phyloP scores from a whole-genome alignment of 164 flowering plant species.

The Kingdonia uniflora region DNA sequence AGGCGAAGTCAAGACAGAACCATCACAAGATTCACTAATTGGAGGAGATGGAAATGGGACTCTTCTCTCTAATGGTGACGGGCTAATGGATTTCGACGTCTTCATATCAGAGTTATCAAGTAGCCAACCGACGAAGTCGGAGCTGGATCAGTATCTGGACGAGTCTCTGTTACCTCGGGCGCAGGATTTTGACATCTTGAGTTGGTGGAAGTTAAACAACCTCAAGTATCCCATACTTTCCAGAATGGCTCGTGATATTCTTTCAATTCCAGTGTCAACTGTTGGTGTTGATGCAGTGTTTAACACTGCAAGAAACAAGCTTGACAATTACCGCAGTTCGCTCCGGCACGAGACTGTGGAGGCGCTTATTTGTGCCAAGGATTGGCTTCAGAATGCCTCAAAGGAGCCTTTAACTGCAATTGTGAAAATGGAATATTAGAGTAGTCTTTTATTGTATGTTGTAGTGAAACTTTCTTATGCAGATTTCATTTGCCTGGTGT shows the following conservation, averaged over 20 bases:
- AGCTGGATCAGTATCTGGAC: constrained; percentile 66
- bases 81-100: constrained; percentile 49
- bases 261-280: constrained; percentile 48
- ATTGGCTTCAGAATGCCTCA: constrained; percentile 48
- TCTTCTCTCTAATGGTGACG: constrained; percentile 23
- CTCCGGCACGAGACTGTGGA: constrained; percentile 50
- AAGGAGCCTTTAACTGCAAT: constrained; percentile 11
- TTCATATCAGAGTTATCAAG: constrained; percentile 42
- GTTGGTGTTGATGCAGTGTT: constrained; percentile 50
- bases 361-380: constrained; percentile 68
- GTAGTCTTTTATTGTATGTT: background rate
- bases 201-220: constrained; percentile 65
- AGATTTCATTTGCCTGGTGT: too few species aligned
- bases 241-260: constrained; percentile 59
- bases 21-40: constrained; percentile 16
- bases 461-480: too few species aligned
- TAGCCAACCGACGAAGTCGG: constrained; percentile 45
- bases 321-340: constrained; percentile 40
- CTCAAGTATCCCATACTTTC: constrained; percentile 52
- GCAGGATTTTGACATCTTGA: constrained; percentile 52
- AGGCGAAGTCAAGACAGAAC: background rate
- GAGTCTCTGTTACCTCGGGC: constrained; percentile 48
- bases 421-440: constrained; percentile 32
- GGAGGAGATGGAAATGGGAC: constrained; percentile 14
- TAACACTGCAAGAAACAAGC: constrained; percentile 27